Evolutionary conservation across 139 green algal genomes (phyloP), one percentile per base, ranked within the genome.

Genomic region (Auxenochlorella protothecoides): DNA sequence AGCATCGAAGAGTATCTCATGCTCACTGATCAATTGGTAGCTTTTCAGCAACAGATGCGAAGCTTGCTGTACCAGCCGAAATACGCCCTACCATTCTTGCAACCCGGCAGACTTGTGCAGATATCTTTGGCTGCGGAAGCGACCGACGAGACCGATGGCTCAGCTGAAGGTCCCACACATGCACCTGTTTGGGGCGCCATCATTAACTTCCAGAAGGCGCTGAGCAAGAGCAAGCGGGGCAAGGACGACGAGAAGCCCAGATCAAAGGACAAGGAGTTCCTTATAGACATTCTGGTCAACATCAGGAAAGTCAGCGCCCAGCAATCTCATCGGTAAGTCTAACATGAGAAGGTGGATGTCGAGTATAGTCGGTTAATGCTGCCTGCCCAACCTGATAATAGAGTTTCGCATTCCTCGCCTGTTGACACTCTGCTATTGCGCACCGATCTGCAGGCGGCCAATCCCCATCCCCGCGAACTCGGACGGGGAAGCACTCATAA

Each of bases 251-350:
- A 71, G 61, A 64, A 54, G 9, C 57, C n/a, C 7, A 53, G 53
- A 9, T 68, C 55, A 8, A 70, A 66, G 64, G 57, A 60, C 3
- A 64, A 54, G 54, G 68, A 63, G 44, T 93, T 88, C 79, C 74
- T 91, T 3, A 82, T 96, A n/a, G 89, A 96, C 63, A 83, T 94
- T 69, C 83, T 96, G 54, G 76, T 89, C 53, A 89, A 87, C 68
- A 84, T 71, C 70, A 59, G 57, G 8, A 54, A 16, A 6, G 69
- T 67, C 2, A 68, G 59, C 9, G 68, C 71, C 72, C 51, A 54
- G 55, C 63, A 73, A 14, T 53, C 27, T 44, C 27, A 44, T 44
- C 27, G 27, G 27, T 44, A 44, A 68, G 0, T 44, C 53, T 5
- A 66, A 53, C 56, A 71, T 13, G 27, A 70, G 66, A 62, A 16